Base-by-base conservation (phyloP, 1,284 basidiomycete genomes). In the Chalciporus sp. region DNA sequence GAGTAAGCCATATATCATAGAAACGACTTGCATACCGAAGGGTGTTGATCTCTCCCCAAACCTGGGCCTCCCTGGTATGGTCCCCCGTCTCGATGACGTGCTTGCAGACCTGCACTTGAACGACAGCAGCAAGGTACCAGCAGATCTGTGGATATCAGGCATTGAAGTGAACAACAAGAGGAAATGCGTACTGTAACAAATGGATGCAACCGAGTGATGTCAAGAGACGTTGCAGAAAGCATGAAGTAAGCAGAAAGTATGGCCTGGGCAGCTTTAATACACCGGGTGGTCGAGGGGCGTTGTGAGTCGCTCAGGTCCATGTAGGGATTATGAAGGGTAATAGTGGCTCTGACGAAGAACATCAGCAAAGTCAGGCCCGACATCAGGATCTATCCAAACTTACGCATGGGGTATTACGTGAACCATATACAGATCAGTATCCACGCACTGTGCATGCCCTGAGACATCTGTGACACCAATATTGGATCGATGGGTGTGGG, bases 91-190 rank as follows among this genome's bases (percentile, higher is more conserved):
- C 88, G 57, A 92, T 92, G 65, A 85, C 88, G 64, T 89, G 85
- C 63, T 90, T 91, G 77, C 90, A 92, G 41, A 90, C 75, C 61
- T 92, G 90, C 40, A 92, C 83, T 65, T 90, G 86, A 9, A 92
- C 88, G 5, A 89, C 89, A 23, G 90, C 90, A 6, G 90, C 90
- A 17, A 92, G 80, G 69, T 92, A 92, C 90, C 90, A 92, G 66
- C 90, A 91, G 48, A 92, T 91, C 90, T 92, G 60, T n/a, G 20
- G 56, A 64, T 53, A 53, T 57, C 47, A 53, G 60, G 42, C 6
- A 14, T 47, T 56, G 61, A 52, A 56, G 35, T 28, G 17, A 4
- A 37, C 45, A 26, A 11, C 23, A 60, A 29, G 41, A 43, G 37
- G 51, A 7, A 45, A 49, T 10, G 69, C 88, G 56, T 66, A 91